Conservation (phyloP, 2,329 filamentous ascomycete species). For the Juglanconis oblonga region DNA sequence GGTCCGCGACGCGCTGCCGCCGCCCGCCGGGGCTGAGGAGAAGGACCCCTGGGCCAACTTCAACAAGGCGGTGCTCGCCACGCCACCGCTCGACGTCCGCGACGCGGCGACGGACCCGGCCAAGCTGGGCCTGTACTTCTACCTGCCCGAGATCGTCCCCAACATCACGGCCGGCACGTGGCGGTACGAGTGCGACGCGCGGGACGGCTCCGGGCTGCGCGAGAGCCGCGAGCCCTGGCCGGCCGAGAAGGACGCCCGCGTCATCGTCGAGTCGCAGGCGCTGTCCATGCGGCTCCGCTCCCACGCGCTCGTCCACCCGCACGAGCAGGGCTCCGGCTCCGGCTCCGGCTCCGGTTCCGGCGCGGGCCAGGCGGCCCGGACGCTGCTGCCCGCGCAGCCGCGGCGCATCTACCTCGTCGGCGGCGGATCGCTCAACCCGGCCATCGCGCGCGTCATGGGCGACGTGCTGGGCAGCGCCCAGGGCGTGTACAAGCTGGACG, state of each 20-base stretch:
- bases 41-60: constrained; percentile 72
- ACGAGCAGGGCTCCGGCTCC: constrained; percentile 27
- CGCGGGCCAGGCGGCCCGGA: too few species aligned
- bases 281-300: constrained; percentile 87
- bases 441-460: constrained; percentile 80
- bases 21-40: constrained; percentile 32
- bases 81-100: constrained; percentile 66
- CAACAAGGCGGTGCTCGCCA: constrained; percentile 68
- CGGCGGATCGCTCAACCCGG: constrained; percentile 83
- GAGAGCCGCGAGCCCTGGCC: constrained; percentile 40
- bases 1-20: constrained; percentile 76
- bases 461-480: constrained; percentile 86
- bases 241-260: constrained; percentile 71
- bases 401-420: constrained; percentile 91
- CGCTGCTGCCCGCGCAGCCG: constrained; percentile 72
- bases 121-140: constrained; percentile 92
- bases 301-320: constrained; percentile 65
- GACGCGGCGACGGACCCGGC: constrained; percentile 51
- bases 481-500: constrained; percentile 89
- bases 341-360: too few species aligned
- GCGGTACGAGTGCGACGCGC: constrained; percentile 64
- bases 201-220: constrained; percentile 51
- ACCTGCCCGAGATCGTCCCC: constrained; percentile 91
- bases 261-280: constrained; percentile 92
- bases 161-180: constrained; percentile 84